Evolutionary conservation across 2,329 filamentous ascomycete genomes (phyloP).

Genomic region (Mariannaea sp.): DNA sequence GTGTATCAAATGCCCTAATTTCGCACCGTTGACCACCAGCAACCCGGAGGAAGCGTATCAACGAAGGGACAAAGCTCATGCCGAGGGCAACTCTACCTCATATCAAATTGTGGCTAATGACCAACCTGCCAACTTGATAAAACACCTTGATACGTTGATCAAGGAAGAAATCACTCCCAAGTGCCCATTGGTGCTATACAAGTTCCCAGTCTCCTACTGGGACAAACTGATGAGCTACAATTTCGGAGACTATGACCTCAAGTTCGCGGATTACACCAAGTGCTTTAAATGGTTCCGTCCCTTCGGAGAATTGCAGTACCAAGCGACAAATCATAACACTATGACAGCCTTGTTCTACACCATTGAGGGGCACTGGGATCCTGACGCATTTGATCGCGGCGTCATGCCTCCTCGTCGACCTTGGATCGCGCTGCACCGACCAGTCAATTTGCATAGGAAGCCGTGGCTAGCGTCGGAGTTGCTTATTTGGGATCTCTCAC

Average conservation of each 20-base stretch:
- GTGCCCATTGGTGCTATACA: conserved; percentile 42
- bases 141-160: conserved; percentile 18
- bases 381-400: conserved; percentile 22
- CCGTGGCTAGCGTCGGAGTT: conserved; percentile 49
- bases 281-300: conserved; percentile 34
- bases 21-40: conserved; percentile 40
- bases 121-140: conserved; percentile 11
- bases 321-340: conserved; percentile 25
- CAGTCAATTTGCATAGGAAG: conserved; percentile 44
- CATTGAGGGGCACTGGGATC: conserved; percentile 45
- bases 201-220: conserved; percentile 49
- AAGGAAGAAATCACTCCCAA: neutral
- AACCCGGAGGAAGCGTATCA: conserved; percentile 43
- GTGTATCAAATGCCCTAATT: conserved; percentile 38
- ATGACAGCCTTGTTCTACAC: conserved; percentile 56
- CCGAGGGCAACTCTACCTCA: neutral
- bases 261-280: conserved; percentile 28
- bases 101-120: conserved; percentile 15
- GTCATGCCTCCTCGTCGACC: conserved; percentile 46
- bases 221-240: conserved; percentile 32
- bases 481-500: conserved; percentile 58
- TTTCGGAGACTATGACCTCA: conserved; percentile 26
- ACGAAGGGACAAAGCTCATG: conserved; percentile 3
- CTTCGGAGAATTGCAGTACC: neutral
- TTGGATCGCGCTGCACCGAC: conserved; percentile 57